phyloP scores from a whole-genome alignment of 495 filamentous ascomycete genomes.

The Penicillium manginii region DNA sequence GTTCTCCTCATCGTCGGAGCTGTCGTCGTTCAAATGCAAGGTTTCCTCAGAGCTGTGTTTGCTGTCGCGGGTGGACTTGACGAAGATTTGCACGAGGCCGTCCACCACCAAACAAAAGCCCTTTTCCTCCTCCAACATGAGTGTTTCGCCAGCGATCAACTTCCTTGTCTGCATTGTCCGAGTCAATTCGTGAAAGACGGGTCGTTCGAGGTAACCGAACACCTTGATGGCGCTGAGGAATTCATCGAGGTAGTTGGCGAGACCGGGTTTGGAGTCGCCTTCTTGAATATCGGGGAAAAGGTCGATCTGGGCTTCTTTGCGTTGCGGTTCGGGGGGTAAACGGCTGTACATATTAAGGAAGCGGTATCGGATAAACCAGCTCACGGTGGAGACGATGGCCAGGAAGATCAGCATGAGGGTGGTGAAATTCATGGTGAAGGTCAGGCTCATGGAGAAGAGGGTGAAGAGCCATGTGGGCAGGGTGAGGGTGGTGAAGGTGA shows the following conservation, averaged over 20 bases:
- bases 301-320: conserved; percentile 94
- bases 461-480: conserved; percentile 89
- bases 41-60: conserved; percentile 36
- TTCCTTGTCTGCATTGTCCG: conserved; percentile 97
- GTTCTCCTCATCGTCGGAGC: conserved; percentile 69
- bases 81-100: conserved; percentile 96
- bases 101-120: conserved; percentile 98
- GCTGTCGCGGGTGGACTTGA: conserved; percentile 77
- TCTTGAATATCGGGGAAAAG: conserved; percentile 92
- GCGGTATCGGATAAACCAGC: conserved; percentile 92
- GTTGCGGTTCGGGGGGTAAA: conserved; percentile 89
- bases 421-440: conserved; percentile 97
- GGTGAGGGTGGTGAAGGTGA: conserved; percentile 86
- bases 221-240: conserved; percentile 99
- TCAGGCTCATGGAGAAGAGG: conserved; percentile 92
- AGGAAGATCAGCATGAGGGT: conserved; percentile 85
- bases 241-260: conserved; percentile 95
- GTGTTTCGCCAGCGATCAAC: conserved; percentile 90
- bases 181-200: conserved; percentile 96
- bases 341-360: conserved; percentile 94
- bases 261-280: conserved; percentile 83
- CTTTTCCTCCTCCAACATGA: conserved; percentile 95
- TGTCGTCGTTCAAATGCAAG: conserved; percentile 30
- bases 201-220: conserved; percentile 94
- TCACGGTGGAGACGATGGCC: conserved; percentile 75